A percentile compares a stretch with the other conserved stretches of the same genome.
Conservation (phyloP, 2,329 filamentous ascomycete species). For the Elsinoe ampelina region DNA sequence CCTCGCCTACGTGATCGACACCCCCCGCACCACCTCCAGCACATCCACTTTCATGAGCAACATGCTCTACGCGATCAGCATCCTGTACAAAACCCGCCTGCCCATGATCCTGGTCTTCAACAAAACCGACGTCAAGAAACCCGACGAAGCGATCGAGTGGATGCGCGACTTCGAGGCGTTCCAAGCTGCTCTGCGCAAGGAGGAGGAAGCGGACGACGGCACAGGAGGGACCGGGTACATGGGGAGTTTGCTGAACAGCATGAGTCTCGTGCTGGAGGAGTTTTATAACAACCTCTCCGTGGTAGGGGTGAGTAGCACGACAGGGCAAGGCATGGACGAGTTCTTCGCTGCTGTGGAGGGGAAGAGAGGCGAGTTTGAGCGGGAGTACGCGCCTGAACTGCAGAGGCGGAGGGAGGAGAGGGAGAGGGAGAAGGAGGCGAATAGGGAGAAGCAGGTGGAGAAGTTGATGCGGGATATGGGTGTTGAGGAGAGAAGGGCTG, state of each 20-base stretch:
- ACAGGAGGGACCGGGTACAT: conserved; percentile 85
- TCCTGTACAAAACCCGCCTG: conserved; percentile 95
- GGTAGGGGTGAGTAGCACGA: conserved; percentile 87
- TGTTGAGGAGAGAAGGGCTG: conserved; percentile 36
- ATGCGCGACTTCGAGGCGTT: conserved; percentile 99
- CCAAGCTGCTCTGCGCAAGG: conserved; percentile 70
- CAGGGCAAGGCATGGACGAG: conserved; percentile 80
- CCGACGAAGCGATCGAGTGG: conserved; percentile 89
- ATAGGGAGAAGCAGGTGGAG: conserved; percentile 71
- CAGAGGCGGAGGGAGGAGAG: conserved; percentile 67
- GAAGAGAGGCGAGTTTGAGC: conserved; percentile 80
- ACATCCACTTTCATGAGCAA: conserved; percentile 99
- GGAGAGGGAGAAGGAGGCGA: conserved; percentile 61
- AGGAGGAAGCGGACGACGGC: conserved; percentile 66
- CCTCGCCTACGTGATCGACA: conserved; percentile 96
- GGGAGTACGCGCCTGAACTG: conserved; percentile 86
- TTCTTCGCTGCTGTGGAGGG: conserved; percentile 85
- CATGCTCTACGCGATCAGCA: conserved; percentile 98
- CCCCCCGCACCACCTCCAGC: conserved; percentile 75
- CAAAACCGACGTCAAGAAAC: conserved; percentile 93
- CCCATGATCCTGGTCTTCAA: conserved; percentile 99
- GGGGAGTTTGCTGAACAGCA: conserved; percentile 89
- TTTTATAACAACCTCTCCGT: conserved; percentile 93
- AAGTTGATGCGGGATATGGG: conserved; percentile 94
- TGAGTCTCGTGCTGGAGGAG: conserved; percentile 95